Evolutionary conservation across 352 stramenopile species (phyloP), one percentile per base, ranked within the genome.

Genomic region (Pythium monospermum): DNA sequence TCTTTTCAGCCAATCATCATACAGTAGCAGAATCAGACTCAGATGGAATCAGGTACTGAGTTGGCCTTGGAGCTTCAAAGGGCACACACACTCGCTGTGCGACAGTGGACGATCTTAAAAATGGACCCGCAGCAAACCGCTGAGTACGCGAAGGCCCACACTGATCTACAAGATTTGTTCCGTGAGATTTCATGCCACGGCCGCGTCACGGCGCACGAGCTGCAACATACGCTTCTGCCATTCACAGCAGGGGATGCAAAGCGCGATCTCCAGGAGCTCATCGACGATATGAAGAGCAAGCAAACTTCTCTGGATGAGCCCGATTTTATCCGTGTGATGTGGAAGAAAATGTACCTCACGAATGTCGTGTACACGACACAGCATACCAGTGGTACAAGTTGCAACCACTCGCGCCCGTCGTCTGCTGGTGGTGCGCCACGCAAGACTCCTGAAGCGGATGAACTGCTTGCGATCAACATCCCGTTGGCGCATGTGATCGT

Each of bases 401-500:
- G 10, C 6, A 13, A 15, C 12, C 25, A 23, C 8, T 3, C 30
- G 36, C n/a, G 32, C 2, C 33, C 54, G 1, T 16, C 46, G 11
- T 52, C 46, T 19, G 32, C 32, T 13, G 33, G 38, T 7, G 44
- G 13, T 30, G 37, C 4, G 3, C 30, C 22, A 3, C 15, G 25
- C 21, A 11, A 11, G 13, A 33, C n/a, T 18, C 19, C 38, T 10
- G n/a, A 21, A n/a, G 27, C 27, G 23, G 19, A 10, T 23, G 39
- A 30, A 4, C 36, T 38, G 23, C 39, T 28, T 13, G 58, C 58
- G 8, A 66, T 83, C 43, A 84, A 84, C 40, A 70, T 87, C 11
- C 75, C 77, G 11, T 51, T 89, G 3, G 60, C 75, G 3, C 77
- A 89, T 15, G 73, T 89, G 13, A 82, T 89, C 39, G 69, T 87